Percentiles rank a stretch among this genome's conserved stretches.
Evolutionary conservation across 129 eudicot genomes (phyloP).

Genomic region (Escallonia herrerae): DNA sequence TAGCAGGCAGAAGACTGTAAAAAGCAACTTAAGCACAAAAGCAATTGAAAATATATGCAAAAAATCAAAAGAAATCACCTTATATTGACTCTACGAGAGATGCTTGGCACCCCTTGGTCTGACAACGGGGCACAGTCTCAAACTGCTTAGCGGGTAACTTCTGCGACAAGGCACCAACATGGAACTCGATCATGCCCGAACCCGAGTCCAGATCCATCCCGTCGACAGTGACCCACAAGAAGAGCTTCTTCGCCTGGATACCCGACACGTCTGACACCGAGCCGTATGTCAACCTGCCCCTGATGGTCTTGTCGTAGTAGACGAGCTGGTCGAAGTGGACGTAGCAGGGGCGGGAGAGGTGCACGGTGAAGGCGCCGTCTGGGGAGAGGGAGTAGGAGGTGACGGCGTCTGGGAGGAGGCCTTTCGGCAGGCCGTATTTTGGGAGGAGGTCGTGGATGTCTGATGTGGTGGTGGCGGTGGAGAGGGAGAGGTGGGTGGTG

Average conservation of each 20-base stretch:
- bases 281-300: conserved; percentile 59
- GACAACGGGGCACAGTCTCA: conserved; percentile 46
- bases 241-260: conserved; percentile 67
- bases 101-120: conserved; percentile 28
- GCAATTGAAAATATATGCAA: no score
- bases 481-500: background rate
- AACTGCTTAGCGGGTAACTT: conserved; percentile 58
- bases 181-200: conserved; percentile 45
- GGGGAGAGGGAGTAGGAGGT: conserved; percentile 51
- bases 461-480: background rate
- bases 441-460: conserved; percentile 80
- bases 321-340: conserved; percentile 63
- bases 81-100: conserved; percentile 9
- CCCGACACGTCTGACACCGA: conserved; percentile 60
- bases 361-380: conserved; percentile 41
- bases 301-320: conserved; percentile 37
- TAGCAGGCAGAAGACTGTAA: no score
- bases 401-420: conserved; percentile 57
- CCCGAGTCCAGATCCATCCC: conserved; percentile 51
- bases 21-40: no score
- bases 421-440: conserved; percentile 59
- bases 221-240: conserved; percentile 63
- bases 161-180: conserved; percentile 63
- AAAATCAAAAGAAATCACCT: background rate
- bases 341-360: conserved; percentile 49